Evolutionary conservation across 1,139 yeast species (phyloP).

Genomic region (Diutina scorzettiae): DNA sequence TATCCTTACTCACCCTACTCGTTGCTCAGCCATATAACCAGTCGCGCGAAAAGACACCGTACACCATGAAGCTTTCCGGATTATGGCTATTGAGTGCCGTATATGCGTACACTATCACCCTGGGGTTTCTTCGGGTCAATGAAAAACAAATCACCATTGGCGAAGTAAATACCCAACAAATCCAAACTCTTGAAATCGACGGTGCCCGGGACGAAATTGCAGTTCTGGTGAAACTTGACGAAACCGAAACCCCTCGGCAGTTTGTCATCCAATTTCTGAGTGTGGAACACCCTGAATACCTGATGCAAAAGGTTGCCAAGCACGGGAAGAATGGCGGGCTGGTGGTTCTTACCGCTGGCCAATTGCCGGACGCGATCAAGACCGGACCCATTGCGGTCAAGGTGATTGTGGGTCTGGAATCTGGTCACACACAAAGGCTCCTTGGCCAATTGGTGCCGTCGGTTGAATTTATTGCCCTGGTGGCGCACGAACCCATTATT

Average conservation of each 20-base stretch:
- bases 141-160: conserved; percentile 14
- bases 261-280: conserved; percentile 12
- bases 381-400: conserved; percentile 7
- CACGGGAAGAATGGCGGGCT: conserved; percentile 8
- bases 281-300: conserved; percentile 11
- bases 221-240: conserved; percentile 18
- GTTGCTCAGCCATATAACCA: no score
- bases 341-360: conserved; percentile 7
- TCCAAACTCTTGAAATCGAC: conserved; percentile 16
- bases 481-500: conserved; percentile 10
- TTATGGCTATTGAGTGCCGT: not conserved
- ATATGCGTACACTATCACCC: conserved; percentile 1
- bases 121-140: conserved; percentile 1
- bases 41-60: no score
- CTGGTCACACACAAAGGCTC: conserved; percentile 13
- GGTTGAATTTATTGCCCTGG: conserved; percentile 14
- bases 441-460: conserved; percentile 20
- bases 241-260: conserved; percentile 14
- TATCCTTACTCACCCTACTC: no score
- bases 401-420: conserved; percentile 12
- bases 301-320: conserved; percentile 7
- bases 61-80: not conserved
- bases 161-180: conserved; percentile 25
- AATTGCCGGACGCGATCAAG: conserved; percentile 7
- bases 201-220: conserved; percentile 22